phyloP scores from a whole-genome alignment of 2,329 filamentous ascomycete species.

The Pseudogymnoascus sp. region DNA sequence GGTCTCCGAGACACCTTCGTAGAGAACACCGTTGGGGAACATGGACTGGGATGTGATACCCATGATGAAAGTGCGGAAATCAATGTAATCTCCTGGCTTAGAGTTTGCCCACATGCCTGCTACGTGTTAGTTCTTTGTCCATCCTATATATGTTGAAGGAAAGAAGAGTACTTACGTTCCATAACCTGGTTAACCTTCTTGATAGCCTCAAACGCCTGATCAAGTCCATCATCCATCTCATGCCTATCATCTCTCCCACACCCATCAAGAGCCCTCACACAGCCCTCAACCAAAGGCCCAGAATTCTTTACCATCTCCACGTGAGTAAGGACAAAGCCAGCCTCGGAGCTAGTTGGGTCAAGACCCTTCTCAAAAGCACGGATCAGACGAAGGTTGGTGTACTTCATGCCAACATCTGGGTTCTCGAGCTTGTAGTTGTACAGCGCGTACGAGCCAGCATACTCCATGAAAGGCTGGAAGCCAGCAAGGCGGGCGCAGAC shows the following conservation, averaged over 20 bases:
- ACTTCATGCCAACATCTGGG: constrained; percentile 47
- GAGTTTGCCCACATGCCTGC: constrained; percentile 82
- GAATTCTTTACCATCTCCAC: constrained; percentile 92
- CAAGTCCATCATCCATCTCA: constrained; percentile 55
- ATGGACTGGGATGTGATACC: constrained; percentile 89
- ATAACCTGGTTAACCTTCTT: constrained; percentile 67
- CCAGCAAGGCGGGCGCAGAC: constrained; percentile 70
- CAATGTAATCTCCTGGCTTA: constrained; percentile 73
- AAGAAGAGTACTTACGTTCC: constrained; percentile 47
- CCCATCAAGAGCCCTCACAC: constrained; percentile 56
- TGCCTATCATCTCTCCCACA: constrained; percentile 41
- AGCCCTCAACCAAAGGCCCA: constrained; percentile 64
- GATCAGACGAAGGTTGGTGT: constrained; percentile 68
- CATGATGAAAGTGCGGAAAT: constrained; percentile 94
- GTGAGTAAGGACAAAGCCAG: constrained; percentile 91
- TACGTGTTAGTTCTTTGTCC: constrained; percentile 19
- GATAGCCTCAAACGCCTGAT: constrained; percentile 53
- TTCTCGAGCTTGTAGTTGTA: constrained; percentile 58
- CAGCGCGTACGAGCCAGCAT: constrained; percentile 58
- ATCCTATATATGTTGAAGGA: background rate
- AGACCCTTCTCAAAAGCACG: constrained; percentile 87
- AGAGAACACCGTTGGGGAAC: constrained; percentile 87
- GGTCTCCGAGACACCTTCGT: constrained; percentile 71
- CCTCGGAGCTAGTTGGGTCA: constrained; percentile 79
- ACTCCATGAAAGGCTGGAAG: constrained; percentile 92